Base-by-base conservation (phyloP, 768 basidiomycete species). In the Mycena latifolia region DNA sequence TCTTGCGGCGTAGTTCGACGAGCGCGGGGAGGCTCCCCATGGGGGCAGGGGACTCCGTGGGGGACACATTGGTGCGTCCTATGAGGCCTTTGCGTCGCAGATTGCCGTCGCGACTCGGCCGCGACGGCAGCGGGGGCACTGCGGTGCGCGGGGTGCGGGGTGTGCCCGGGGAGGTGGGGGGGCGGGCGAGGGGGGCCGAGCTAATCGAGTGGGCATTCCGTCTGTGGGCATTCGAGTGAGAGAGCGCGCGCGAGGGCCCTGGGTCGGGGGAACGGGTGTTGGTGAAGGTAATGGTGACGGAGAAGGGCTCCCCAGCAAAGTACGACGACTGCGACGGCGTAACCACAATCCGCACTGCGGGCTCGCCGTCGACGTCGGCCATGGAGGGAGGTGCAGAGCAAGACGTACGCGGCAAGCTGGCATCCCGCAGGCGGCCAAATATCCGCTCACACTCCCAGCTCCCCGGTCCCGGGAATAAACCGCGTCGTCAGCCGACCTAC, bases 241-340 rank as follows among this genome's bases (percentile, higher is more conserved):
- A 57, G 39, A 68, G 77, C 54, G 71, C 71, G 65, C 69, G 74
- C 22, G 77, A 76, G 47, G 78, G 80, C 15, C 77, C 79, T 28
- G 78, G 72, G 25, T 82, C 81, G 6, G 88, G 83, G 0, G 89
- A 83, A 28, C 88, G 88, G 5, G 89, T 90, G 75, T 97, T 98
- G 54, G 92, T 91, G 77, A 98, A 95, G 0, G 92, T 92, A 69
- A 98, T 89, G 5, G 89, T 91, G 15, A 93, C 94, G 3, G 89
- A 83, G 78, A 97, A 94, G 0, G 86, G 81, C 77, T 98, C 96
- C 61, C 96, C 96, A 0, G 96, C 94, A 76, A 96, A 98, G 79
- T 92, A 98, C 0, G 95, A 93, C 0, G 94, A 92, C 67, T 95
- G 92, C 0, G 92, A 84, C 2, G 96, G 96, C 0, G 86, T 86